phyloP scores from a whole-genome alignment of 495 filamentous ascomycete species.

The Jackrogersella minutella region DNA sequence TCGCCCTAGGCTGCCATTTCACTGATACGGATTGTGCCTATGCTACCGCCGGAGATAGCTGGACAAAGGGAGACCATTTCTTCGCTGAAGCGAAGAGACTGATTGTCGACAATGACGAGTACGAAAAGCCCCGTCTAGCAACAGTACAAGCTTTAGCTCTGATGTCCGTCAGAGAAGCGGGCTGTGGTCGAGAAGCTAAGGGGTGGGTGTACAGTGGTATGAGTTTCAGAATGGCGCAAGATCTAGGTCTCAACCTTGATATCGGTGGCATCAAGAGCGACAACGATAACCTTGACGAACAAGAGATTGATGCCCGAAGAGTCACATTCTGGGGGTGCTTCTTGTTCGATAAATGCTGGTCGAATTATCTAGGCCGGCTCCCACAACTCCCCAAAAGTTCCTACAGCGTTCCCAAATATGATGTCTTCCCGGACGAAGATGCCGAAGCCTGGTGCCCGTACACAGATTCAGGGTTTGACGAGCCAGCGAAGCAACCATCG shows the following conservation, averaged over 20 bases:
- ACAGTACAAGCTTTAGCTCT: slow-evolving; percentile 93
- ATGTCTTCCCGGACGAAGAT: slow-evolving; percentile 91
- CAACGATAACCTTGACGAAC: slow-evolving; percentile 71
- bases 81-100: slow-evolving; percentile 94
- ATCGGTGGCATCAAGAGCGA: slow-evolving; percentile 65
- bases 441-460: slow-evolving; percentile 87
- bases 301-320: slow-evolving; percentile 85
- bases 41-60: slow-evolving; percentile 71
- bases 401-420: slow-evolving; percentile 84
- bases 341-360: slow-evolving; percentile 98
- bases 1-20: slow-evolving; percentile 96
- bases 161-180: slow-evolving; percentile 97
- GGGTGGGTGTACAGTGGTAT: slow-evolving; percentile 99
- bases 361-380: slow-evolving; percentile 93
- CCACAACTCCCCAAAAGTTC: slow-evolving; percentile 83
- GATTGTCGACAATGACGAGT: slow-evolving; percentile 90
- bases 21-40: slow-evolving; percentile 77
- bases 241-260: slow-evolving; percentile 93
- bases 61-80: slow-evolving; percentile 95
- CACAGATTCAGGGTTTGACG: slow-evolving; percentile 78
- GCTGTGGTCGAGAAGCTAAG: slow-evolving; percentile 92
- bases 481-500: slow-evolving; percentile 77
- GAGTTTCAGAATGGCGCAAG: slow-evolving; percentile 98
- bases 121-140: slow-evolving; percentile 88
- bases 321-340: slow-evolving; percentile 99